Percentiles rank a stretch among this genome's conserved stretches.
phyloP scores from a whole-genome alignment of 2,329 filamentous ascomycete genomes.

The Raffaelea albimanens region DNA sequence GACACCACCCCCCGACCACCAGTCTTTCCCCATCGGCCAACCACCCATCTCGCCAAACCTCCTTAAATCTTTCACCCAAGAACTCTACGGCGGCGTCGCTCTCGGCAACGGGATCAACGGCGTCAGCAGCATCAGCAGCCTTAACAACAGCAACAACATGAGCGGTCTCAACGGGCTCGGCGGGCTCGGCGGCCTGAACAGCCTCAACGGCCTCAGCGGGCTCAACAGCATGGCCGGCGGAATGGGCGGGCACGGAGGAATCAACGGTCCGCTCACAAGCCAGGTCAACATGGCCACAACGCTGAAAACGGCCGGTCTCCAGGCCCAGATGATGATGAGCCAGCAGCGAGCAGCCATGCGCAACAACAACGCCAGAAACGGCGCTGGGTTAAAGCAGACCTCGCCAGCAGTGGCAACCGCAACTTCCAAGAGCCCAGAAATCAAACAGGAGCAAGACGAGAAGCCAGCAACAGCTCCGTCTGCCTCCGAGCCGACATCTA shows the following conservation, averaged over 20 bases:
- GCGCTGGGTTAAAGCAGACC: not conserved
- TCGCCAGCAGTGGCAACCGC: not conserved
- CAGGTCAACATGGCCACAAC: not conserved
- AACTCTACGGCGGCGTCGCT: conserved; percentile 10
- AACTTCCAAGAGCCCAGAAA: not conserved
- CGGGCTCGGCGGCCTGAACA: not conserved
- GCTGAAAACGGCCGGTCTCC: conserved; percentile 6
- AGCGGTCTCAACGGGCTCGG: not conserved
- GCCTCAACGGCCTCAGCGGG: not conserved
- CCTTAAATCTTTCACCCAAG: conserved; percentile 15
- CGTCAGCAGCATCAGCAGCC: not conserved
- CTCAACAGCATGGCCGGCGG: not conserved
- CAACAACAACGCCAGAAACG: not conserved
- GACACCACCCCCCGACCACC: conserved; percentile 29
- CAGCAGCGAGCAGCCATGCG: not conserved
- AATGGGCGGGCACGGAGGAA: not conserved
- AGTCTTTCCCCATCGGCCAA: conserved; percentile 18
- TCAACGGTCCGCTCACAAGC: not conserved
- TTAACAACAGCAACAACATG: not conserved
- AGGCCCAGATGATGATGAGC: conserved; percentile 7
- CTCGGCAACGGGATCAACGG: not conserved
- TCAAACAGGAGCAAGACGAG: too few relatives aligned
- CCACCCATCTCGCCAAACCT: conserved; percentile 11
- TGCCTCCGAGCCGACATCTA: not conserved
- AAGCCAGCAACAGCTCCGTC: not conserved